Percentiles rank a stretch among this genome's conserved stretches.
These are phyloP conservation scores for Teunomyces panamensis DNA, from an alignment of 805 yeast species.

Conservation along the genomic window DNA sequence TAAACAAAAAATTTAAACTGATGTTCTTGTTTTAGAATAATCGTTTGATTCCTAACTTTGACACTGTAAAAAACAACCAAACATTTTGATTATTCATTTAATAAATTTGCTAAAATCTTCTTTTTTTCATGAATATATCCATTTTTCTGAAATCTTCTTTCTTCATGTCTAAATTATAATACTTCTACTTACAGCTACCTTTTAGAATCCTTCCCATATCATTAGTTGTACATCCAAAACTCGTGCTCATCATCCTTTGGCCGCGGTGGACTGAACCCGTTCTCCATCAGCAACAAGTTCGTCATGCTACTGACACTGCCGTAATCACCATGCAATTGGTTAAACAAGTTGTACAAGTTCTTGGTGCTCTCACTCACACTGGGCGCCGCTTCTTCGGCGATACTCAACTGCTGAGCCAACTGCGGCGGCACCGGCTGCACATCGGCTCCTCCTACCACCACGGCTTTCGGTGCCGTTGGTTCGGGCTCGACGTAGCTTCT, in stretches of 20 bases:
- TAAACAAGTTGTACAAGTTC: slow-evolving; percentile 28
- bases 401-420: slow-evolving; percentile 1
- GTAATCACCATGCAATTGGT: slow-evolving; percentile 24
- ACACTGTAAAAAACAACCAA: too few relatives aligned
- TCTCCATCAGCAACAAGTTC: slow-evolving; percentile 23
- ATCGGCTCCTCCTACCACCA: not conserved
- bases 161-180: too few relatives aligned
- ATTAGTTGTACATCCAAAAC: slow-evolving; percentile 1
- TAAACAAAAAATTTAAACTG: too few relatives aligned
- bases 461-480: not conserved
- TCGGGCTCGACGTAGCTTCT: not conserved
- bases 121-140: not conserved
- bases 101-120: too few relatives aligned
- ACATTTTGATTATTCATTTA: too few relatives aligned
- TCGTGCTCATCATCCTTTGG: slow-evolving; percentile 1
- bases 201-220: too few relatives aligned
- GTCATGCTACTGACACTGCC: slow-evolving; percentile 11
- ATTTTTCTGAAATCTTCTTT: too few relatives aligned
- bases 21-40: too few relatives aligned
- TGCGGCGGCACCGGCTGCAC: slow-evolving; percentile 3
- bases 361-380: slow-evolving; percentile 27
- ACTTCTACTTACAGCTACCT: too few relatives aligned
- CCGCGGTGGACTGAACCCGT: not conserved
- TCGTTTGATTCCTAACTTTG: too few relatives aligned
- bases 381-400: not conserved